Evolutionary conservation across 495 filamentous ascomycete species (phyloP).

Genomic region (Clohesyomyces aquaticus): DNA sequence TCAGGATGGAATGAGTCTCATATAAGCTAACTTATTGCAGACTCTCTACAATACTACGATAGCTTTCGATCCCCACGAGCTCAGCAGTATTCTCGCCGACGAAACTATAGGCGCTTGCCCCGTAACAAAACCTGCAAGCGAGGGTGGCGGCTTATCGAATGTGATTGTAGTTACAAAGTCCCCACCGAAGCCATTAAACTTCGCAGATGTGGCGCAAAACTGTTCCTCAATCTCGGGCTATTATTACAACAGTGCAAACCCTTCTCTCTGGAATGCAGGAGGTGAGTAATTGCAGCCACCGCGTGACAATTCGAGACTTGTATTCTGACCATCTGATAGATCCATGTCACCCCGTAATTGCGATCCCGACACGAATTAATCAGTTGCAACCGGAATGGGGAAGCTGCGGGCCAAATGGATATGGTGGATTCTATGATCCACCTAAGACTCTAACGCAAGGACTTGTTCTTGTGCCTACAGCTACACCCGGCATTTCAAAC

Average conservation of each 20-base stretch:
- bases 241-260: conserved; percentile 15
- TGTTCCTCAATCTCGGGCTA: conserved; percentile 29
- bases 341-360: conserved; percentile 30
- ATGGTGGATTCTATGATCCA: conserved; percentile 36
- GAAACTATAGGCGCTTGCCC: not conserved
- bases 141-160: not conserved
- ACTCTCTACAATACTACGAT: conserved; percentile 20
- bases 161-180: not conserved
- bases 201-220: conserved; percentile 25
- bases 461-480: conserved; percentile 21
- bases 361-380: conserved; percentile 17
- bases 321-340: conserved; percentile 14
- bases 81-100: conserved; percentile 8
- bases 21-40: not conserved
- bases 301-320: not conserved
- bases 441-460: conserved; percentile 28
- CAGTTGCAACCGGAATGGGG: conserved; percentile 22
- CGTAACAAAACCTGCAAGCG: not conserved
- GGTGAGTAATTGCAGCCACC: not conserved
- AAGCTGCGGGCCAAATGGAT: not conserved
- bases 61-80: conserved; percentile 19
- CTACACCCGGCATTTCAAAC: not conserved
- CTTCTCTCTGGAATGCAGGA: not conserved
- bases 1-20: no score
- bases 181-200: conserved; percentile 6